Percentiles rank a stretch among this genome's conserved stretches.
Evolutionary conservation across 2,329 filamentous ascomycete species (phyloP).

Genomic region (Aureobasidium melanogenum): DNA sequence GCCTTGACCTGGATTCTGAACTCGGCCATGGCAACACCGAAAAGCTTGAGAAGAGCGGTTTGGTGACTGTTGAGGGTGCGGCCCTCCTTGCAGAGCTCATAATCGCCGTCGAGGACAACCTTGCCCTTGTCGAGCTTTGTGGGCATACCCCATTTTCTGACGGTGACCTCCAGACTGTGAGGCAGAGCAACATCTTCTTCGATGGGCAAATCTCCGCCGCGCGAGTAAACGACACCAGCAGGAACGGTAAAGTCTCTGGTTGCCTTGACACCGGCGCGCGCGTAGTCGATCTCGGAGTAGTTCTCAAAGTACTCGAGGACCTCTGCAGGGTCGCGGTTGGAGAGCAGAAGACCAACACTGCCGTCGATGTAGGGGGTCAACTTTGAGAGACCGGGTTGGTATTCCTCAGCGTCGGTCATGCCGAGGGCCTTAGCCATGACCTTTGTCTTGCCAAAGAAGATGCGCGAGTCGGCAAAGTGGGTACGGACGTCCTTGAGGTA

Average conservation of each 20-base stretch:
- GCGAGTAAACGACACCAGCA: conserved; percentile 68
- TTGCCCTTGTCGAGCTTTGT: conserved; percentile 82
- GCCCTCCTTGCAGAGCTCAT: conserved; percentile 75
- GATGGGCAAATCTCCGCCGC: conserved; percentile 66
- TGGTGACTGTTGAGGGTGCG: conserved; percentile 82
- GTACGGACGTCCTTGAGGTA: conserved; percentile 85
- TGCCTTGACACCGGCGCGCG: conserved; percentile 72
- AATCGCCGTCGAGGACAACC: conserved; percentile 65
- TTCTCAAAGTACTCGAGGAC: conserved; percentile 64
- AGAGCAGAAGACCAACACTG: conserved; percentile 84
- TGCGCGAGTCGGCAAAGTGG: conserved; percentile 73
- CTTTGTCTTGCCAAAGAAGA: conserved; percentile 99
- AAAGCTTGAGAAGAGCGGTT: conserved; percentile 88
- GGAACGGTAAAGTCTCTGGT: conserved; percentile 72
- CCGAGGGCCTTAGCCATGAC: conserved; percentile 96
- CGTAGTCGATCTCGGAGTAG: conserved; percentile 75
- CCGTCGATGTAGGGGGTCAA: conserved; percentile 65
- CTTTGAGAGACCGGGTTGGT: conserved; percentile 65
- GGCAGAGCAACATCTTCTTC: conserved; percentile 81
- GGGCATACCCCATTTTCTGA: conserved; percentile 82
- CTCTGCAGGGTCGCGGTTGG: conserved; percentile 60
- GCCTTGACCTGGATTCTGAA: conserved; percentile 77
- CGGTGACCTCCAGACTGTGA: conserved; percentile 81
- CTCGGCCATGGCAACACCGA: conserved; percentile 82
- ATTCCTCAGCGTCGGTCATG: conserved; percentile 59